These are phyloP conservation scores for Cucurbita maxima DNA, from an alignment of 306 rosid species.

Conservation along the genomic window DNA sequence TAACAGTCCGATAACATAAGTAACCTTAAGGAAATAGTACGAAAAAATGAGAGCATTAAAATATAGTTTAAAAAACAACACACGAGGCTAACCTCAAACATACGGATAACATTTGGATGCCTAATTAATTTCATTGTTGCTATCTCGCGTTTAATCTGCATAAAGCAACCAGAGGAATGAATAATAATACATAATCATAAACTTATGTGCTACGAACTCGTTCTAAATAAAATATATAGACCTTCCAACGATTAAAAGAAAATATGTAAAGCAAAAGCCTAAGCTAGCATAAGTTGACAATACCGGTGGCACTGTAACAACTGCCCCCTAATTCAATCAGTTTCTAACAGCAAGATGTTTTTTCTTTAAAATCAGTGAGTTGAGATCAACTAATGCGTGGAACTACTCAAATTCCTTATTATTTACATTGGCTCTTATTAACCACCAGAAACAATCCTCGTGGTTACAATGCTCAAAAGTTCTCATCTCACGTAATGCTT, in stretches of 20 bases:
- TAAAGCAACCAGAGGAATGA: constrained; percentile 7
- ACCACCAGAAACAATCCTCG: neutral
- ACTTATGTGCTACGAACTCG: neutral
- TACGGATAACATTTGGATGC: constrained; percentile 89
- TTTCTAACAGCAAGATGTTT: neutral
- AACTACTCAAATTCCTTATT: neutral
- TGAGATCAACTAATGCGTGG: neutral
- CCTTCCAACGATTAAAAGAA: neutral
- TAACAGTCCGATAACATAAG: neutral
- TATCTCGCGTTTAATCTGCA: constrained; percentile 89
- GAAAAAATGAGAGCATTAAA: neutral
- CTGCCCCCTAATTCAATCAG: neutral
- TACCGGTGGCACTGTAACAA: neutral
- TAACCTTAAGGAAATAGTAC: neutral
- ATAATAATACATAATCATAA: neutral
- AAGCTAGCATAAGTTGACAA: neutral
- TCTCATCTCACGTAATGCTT: neutral
- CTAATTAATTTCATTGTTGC: constrained; percentile 86
- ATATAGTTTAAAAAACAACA: neutral
- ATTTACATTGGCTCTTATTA: neutral
- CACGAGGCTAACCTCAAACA: constrained; percentile 61
- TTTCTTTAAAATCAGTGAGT: neutral
- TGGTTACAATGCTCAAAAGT: neutral
- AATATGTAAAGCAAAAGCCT: neutral
- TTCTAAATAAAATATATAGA: neutral